Conservation (phyloP, 2,329 filamentous ascomycete species). For the Phyllosticta paracitricarpa region DNA sequence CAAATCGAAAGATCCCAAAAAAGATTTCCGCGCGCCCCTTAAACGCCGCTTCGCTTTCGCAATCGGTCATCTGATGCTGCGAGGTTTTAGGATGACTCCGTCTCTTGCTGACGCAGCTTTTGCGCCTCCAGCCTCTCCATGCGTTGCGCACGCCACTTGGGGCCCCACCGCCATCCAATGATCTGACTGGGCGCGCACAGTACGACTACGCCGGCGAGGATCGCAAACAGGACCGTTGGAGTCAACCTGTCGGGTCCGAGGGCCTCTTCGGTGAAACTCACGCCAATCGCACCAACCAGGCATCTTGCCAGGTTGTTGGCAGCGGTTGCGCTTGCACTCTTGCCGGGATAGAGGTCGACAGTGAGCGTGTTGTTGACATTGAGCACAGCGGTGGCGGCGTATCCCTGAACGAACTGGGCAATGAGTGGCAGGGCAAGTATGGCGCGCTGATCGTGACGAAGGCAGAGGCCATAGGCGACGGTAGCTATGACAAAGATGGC, state of each 20-base stretch:
- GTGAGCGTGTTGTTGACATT: slow-evolving; percentile 43
- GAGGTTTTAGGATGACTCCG: neutral
- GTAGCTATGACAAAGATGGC: slow-evolving; percentile 38
- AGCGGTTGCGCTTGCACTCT: slow-evolving; percentile 43
- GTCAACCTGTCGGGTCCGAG: neutral
- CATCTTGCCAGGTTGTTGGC: slow-evolving; percentile 45
- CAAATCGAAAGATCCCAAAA: neutral
- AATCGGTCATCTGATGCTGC: neutral
- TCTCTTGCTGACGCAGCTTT: neutral
- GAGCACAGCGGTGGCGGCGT: slow-evolving; percentile 41
- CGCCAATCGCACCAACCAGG: slow-evolving; percentile 42
- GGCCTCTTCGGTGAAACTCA: slow-evolving; percentile 35
- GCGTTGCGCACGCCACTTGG: slow-evolving; percentile 1
- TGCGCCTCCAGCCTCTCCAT: neutral
- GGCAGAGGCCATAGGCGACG: slow-evolving; percentile 44
- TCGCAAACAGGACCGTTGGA: neutral
- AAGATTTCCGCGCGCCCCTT: neutral
- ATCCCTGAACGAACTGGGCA: slow-evolving; percentile 43
- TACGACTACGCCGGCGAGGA: neutral
- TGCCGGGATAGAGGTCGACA: slow-evolving; percentile 42
- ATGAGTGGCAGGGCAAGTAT: slow-evolving; percentile 42
- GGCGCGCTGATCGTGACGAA: slow-evolving; percentile 13
- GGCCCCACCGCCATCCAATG: neutral
- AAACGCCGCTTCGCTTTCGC: neutral
- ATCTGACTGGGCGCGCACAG: neutral